phyloP scores from a whole-genome alignment of 2,329 filamentous ascomycete species.

The Alternaria solani region DNA sequence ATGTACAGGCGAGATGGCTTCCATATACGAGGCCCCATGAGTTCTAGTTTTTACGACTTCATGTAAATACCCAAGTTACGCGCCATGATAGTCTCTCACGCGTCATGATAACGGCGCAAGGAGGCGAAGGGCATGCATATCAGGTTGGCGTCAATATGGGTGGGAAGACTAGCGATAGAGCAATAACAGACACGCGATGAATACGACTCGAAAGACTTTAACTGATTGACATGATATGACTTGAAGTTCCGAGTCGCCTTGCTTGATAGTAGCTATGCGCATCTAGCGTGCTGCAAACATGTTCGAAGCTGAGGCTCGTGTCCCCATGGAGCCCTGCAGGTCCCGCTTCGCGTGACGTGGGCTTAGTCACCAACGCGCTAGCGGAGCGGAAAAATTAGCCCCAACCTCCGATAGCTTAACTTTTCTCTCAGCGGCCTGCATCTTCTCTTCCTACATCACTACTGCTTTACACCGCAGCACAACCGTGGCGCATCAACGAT shows the following conservation, averaged over 20 bases:
- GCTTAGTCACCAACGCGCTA: constrained; percentile 26
- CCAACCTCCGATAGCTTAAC: constrained; percentile 27
- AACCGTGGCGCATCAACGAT: constrained; percentile 10
- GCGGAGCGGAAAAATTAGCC: constrained; percentile 29
- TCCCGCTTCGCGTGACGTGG: constrained; percentile 1
- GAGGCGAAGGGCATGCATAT: constrained; percentile 12
- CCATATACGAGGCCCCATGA: constrained; percentile 5
- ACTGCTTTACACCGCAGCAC: constrained; percentile 4
- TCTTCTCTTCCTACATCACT: constrained; percentile 17
- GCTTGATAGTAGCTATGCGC: not conserved
- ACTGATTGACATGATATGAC: not conserved
- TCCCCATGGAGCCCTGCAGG: not conserved
- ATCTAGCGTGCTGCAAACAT: not conserved
- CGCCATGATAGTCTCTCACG: constrained; percentile 14
- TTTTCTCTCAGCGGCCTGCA: constrained; percentile 18
- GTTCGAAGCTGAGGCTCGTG: not conserved
- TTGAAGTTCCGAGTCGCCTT: not conserved
- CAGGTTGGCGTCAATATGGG: constrained; percentile 9
- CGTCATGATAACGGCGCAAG: constrained; percentile 12
- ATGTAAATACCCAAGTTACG: constrained; percentile 35
- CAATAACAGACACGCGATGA: constrained; percentile 8
- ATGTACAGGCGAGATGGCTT: constrained; percentile 15
- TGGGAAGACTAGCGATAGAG: constrained; percentile 8
- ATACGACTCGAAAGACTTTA: not conserved
- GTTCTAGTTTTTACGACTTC: constrained; percentile 25